A percentile compares a stretch with the other conserved stretches of the same genome.
Evolutionary conservation across 2,329 filamentous ascomycete species (phyloP).

Genomic region (Cladosporium sp.): DNA sequence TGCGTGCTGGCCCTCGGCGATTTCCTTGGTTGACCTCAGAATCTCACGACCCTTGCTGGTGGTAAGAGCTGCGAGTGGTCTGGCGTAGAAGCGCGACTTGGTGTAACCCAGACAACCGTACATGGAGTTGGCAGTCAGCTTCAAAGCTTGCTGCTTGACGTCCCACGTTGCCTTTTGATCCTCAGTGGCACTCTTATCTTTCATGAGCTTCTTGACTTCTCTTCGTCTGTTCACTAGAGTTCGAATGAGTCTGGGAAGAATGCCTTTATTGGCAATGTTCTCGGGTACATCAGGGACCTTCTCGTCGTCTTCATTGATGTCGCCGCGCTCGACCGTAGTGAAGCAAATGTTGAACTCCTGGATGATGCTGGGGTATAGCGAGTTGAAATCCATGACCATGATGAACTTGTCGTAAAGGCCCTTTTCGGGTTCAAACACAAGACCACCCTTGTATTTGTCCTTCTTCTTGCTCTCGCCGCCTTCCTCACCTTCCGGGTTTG

Average conservation of each 20-base stretch:
- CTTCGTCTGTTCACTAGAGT: slow-evolving; percentile 84
- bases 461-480: slow-evolving; percentile 82
- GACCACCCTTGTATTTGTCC: slow-evolving; percentile 97
- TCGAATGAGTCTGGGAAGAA: slow-evolving; percentile 84
- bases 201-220: slow-evolving; percentile 96
- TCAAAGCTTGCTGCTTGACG: slow-evolving; percentile 93
- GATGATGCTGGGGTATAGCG: slow-evolving; percentile 95
- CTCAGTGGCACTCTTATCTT: slow-evolving; percentile 76
- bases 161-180: slow-evolving; percentile 94
- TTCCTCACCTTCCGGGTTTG: slow-evolving; percentile 64
- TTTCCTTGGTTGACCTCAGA: slow-evolving; percentile 87
- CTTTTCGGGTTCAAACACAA: slow-evolving; percentile 96
- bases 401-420: slow-evolving; percentile 98
- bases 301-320: slow-evolving; percentile 74
- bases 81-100: slow-evolving; percentile 94
- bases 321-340: slow-evolving; percentile 81
- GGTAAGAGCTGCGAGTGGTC: slow-evolving; percentile 89
- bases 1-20: slow-evolving; percentile 77
- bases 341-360: slow-evolving; percentile 99
- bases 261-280: slow-evolving; percentile 68
- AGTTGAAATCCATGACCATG: slow-evolving; percentile 99
- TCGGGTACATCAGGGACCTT: slow-evolving; percentile 80
- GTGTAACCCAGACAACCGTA: slow-evolving; percentile 97
- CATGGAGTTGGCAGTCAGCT: slow-evolving; percentile 98
- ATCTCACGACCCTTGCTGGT: slow-evolving; percentile 98